Base-by-base conservation (phyloP, 1,284 basidiomycete species). In the Laetiporus sulphureus region DNA sequence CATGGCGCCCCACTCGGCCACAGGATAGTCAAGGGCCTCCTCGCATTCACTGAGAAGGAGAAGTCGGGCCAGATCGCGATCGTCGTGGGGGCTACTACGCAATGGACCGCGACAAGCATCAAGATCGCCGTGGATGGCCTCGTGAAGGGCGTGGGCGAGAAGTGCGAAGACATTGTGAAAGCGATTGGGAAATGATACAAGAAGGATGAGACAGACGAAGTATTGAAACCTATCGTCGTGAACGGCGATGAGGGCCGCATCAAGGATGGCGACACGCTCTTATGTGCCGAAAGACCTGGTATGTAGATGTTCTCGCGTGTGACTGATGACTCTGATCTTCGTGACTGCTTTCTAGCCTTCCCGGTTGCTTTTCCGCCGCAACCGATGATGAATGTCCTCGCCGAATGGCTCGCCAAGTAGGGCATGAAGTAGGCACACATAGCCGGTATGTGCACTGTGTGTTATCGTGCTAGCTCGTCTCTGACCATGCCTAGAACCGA, bases 281-380 rank as follows among this genome's bases (percentile, higher is more conserved):
- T 92, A 75, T 83, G 88, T 67, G 94, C 92, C 79, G 94, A 95
- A 90, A 87, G 64, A 89, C 90, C 0, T 77, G 91, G 63, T 84
- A 91, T 40, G 74, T 88, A 18, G 70, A 75, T 19, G 65, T 93
- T n/a, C 91, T 91, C 15, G 80, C 72, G 93, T 15, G 88, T 89
- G 56, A 36, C 70, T 56, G 66, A 21, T 18, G 15, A 15, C 50
- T 3, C 20, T 22, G 0, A 27, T 12, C 15, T 13, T 15, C 4
- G 3, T 40, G 42, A 30, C 16, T 29, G 24, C 48, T 13, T 8
- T 27, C 40, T 41, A 42, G 37, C 87, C 3, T 92, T 94, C 73
- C 58, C 76, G 10, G 74, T 90, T 31, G 90, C 91, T 5, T 94
- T 91, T 76, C 89, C 90, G 20, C 91, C 91, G 5, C 87, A 90